Conservation (phyloP, 257 asterid species). For the Haberlea rhodopensis region DNA sequence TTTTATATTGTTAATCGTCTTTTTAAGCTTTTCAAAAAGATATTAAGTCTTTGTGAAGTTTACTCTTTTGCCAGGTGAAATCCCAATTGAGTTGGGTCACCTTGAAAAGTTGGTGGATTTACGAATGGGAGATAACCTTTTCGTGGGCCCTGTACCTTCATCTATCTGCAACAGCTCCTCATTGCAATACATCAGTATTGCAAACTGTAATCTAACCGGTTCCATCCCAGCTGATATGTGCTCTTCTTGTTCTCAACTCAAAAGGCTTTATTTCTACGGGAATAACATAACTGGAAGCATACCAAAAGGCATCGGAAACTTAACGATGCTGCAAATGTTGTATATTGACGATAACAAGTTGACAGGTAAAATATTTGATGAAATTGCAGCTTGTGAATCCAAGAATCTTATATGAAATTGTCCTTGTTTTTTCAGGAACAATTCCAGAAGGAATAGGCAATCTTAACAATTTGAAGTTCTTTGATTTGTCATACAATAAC, state of each 20-base stretch:
- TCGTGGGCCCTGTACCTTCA: constrained; percentile 19
- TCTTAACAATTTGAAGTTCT: background rate
- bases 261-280: background rate
- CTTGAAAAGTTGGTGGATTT: constrained; percentile 9
- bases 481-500: background rate
- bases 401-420: background rate
- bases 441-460: constrained; percentile 19
- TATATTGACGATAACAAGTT: constrained; percentile 1
- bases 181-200: background rate
- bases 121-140: constrained; percentile 4
- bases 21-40: too few relatives aligned
- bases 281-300: constrained; percentile 31
- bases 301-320: constrained; percentile 30
- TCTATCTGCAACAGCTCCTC: constrained; percentile 23
- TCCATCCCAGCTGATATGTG: constrained; percentile 17
- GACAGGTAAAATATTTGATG: background rate
- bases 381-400: background rate
- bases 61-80: constrained; percentile 13
- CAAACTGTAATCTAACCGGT: constrained; percentile 11
- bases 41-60: background rate
- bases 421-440: constrained; percentile 1
- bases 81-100: constrained; percentile 22
- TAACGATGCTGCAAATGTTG: constrained; percentile 23
- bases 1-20: too few relatives aligned
- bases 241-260: constrained; percentile 17